These are phyloP conservation scores for Serendipita sp. DNA, from an alignment of 768 basidiomycete genomes.

Conservation along the genomic window DNA sequence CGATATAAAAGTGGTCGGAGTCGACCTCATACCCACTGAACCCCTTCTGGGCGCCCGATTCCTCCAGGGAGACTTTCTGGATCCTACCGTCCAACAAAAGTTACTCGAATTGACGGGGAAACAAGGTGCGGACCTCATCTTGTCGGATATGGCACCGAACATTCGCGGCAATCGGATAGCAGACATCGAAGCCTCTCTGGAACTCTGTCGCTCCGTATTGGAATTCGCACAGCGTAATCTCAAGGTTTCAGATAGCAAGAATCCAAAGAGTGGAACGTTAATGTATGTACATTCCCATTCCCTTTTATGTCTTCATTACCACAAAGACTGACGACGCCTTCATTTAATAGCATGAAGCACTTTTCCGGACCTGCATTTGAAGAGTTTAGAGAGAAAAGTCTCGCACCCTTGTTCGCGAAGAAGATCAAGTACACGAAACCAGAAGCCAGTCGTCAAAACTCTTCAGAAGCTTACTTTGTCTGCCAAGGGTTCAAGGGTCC, in stretches of 20 bases:
- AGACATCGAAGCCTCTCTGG: constrained; percentile 53
- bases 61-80: constrained; percentile 66
- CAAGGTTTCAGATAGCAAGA: constrained; percentile 26
- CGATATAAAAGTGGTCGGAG: constrained; percentile 43
- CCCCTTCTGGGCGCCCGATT: constrained; percentile 58
- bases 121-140: constrained; percentile 52
- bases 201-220: constrained; percentile 60
- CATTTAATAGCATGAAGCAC: constrained; percentile 52
- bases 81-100: constrained; percentile 28
- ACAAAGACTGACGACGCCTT: constrained; percentile 7
- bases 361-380: constrained; percentile 60
- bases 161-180: constrained; percentile 47
- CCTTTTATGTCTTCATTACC: not conserved
- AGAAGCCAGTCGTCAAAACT: constrained; percentile 56
- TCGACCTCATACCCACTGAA: constrained; percentile 61
- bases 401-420: constrained; percentile 43
- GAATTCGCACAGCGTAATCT: constrained; percentile 44
- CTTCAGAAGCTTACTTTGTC: constrained; percentile 73
- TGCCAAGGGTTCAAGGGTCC: constrained; percentile 42
- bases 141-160: constrained; percentile 86
- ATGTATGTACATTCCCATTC: constrained; percentile 28
- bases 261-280: constrained; percentile 31
- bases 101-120: constrained; percentile 18
- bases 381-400: constrained; percentile 39
- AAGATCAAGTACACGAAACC: constrained; percentile 64